Base-by-base conservation (phyloP, 257 asterid genomes). In the Solanum neorickii region DNA sequence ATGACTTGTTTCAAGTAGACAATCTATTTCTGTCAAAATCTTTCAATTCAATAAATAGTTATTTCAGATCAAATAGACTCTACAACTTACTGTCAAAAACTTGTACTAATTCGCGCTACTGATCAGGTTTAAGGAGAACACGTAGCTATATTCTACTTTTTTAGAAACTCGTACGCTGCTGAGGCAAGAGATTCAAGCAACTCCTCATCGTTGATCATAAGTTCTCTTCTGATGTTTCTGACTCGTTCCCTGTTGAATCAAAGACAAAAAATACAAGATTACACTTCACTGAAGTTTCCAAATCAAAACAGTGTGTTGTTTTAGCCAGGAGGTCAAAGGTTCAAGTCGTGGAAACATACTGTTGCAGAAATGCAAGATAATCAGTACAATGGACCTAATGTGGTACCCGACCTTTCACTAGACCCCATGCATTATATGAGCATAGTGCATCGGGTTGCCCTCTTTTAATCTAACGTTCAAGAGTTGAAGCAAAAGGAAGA, bases 241-340 rank as follows among this genome's bases (percentile, higher is more conserved):
- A 85, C 74, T 94, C 98, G 13, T 93, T 97, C 85, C 95, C 98
- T 95, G 94, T 91, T 46, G 70, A 73, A 73, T 46, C 25, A 73
- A 73, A 49, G 37, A 23, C 23, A 33, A 66, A 16, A 74, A 3
- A n/a, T 33, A 68, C 75, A 18, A 49, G 27, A 86, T 31, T 39
- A 70, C n/a, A 23, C 6, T 27, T 68, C 5, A 47, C 42, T 80
- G 42, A 15, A 80, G 66, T 5, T 78, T 16, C 42, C 84, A 46
- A 47, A 27, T 27, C 46, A 11, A 44, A 78, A 15, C n/a, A 42
- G 20, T n/a, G 39, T n/a, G 39, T 16, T n/a, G n/a, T 76, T 76
- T 76, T n/a, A 76, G 60, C 35, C 35, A 12, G 23, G 23, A n/a
- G 11, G 83, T 76, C 60, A 76, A 12, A 15, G 1, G 33, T 75